Evolutionary conservation across 1,284 basidiomycete species (phyloP).

Genomic region (Mycosarcoma maydis): DNA sequence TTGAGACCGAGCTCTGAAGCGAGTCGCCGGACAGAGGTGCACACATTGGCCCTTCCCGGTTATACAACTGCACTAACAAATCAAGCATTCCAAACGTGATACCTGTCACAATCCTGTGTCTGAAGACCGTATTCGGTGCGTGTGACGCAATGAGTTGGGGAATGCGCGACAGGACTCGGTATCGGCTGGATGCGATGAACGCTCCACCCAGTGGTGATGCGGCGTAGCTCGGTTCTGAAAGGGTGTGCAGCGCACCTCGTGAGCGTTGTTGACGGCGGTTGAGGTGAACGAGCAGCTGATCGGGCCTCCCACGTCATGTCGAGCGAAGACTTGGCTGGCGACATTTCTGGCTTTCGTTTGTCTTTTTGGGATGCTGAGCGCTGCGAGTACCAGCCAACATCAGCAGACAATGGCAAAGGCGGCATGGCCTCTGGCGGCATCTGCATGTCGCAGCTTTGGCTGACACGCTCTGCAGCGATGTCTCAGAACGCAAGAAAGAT

Average conservation of each 20-base stretch:
- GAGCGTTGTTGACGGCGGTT: no score
- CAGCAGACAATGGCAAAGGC: conserved; percentile 15
- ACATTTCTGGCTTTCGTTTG: conserved; percentile 4
- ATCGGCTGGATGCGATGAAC: no score
- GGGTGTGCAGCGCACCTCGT: no score
- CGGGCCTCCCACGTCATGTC: conserved; percentile 16
- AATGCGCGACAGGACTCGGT: no score
- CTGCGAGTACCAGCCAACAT: neutral
- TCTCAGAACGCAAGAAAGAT: conserved; percentile 33
- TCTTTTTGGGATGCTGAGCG: neutral
- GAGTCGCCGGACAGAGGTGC: no score
- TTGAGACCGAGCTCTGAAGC: conserved; percentile 44
- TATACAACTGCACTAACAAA: no score
- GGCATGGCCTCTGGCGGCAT: conserved; percentile 1
- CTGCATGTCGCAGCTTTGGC: conserved; percentile 1
- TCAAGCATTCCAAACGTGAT: neutral
- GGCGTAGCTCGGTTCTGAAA: no score
- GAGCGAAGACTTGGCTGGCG: conserved; percentile 10
- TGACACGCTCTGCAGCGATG: conserved; percentile 25
- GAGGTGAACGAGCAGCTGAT: neutral
- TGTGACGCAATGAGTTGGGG: no score
- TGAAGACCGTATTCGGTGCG: no score
- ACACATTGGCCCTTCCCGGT: no score
- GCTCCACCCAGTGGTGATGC: no score
- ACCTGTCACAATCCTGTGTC: no score